These are phyloP conservation scores for Epichloe sp. DNA, from an alignment of 2,329 filamentous ascomycete species.

Conservation along the genomic window DNA sequence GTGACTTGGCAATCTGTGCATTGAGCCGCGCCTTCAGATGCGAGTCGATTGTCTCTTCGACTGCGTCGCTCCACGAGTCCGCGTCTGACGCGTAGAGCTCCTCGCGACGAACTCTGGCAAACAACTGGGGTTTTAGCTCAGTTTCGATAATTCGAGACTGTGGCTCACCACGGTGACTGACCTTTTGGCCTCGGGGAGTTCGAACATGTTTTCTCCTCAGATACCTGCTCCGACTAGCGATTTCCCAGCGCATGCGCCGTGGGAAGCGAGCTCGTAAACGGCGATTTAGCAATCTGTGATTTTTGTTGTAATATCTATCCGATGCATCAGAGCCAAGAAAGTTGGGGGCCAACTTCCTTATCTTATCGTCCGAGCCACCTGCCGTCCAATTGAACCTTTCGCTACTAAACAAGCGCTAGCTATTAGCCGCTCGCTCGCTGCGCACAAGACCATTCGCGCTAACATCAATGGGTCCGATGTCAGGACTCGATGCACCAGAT, in stretches of 20 bases:
- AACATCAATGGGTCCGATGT: neutral
- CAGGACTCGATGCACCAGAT: neutral
- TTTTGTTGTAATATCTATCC: no score
- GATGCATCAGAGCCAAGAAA: neutral
- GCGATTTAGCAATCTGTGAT: neutral
- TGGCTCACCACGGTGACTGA: slow-evolving; percentile 2
- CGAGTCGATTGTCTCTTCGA: slow-evolving; percentile 21
- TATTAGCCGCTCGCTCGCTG: neutral
- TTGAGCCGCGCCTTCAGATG: slow-evolving; percentile 32
- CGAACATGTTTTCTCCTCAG: slow-evolving; percentile 14
- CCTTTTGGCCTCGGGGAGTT: slow-evolving; percentile 20
- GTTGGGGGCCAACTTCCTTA: slow-evolving; percentile 4
- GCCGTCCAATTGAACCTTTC: neutral
- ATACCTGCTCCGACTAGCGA: neutral
- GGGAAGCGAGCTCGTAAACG: neutral
- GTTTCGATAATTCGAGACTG: neutral
- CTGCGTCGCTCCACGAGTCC: slow-evolving; percentile 12
- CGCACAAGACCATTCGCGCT: neutral
- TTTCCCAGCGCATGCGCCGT: neutral
- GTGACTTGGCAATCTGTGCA: slow-evolving; percentile 32
- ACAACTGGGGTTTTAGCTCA: neutral
- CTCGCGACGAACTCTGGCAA: slow-evolving; percentile 38
- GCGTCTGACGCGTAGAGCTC: slow-evolving; percentile 32
- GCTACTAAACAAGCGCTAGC: neutral
- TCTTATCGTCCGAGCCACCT: slow-evolving; percentile 12